These are phyloP conservation scores for Cryphonectria parasitica DNA, from an alignment of 2,329 filamentous ascomycete genomes.

Conservation along the genomic window DNA sequence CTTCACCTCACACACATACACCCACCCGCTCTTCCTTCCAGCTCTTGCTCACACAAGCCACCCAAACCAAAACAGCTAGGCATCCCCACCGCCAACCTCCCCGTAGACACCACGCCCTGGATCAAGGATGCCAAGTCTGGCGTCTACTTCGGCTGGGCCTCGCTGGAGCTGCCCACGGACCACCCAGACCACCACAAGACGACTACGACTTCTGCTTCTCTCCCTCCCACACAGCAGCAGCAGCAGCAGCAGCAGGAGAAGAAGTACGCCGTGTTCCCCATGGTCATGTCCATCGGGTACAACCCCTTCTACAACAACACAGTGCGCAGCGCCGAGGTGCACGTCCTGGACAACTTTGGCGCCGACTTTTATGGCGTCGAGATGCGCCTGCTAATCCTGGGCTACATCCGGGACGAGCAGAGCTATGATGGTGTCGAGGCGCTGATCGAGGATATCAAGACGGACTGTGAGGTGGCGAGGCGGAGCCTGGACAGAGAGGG, in stretches of 20 bases:
- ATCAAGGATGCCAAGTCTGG: slow-evolving; percentile 70
- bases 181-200: slow-evolving; percentile 47
- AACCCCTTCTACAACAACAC: slow-evolving; percentile 98
- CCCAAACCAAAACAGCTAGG: slow-evolving; percentile 66
- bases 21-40: slow-evolving; percentile 4
- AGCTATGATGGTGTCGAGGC: slow-evolving; percentile 86
- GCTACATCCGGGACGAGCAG: slow-evolving; percentile 86
- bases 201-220: too few species aligned
- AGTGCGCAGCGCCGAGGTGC: slow-evolving; percentile 84
- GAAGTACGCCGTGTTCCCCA: slow-evolving; percentile 65
- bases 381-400: slow-evolving; percentile 80
- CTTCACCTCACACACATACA: slow-evolving; percentile 3
- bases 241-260: slow-evolving; percentile 24
- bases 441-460: slow-evolving; percentile 83
- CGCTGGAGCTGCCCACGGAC: slow-evolving; percentile 61
- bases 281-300: slow-evolving; percentile 94
- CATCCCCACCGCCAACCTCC: slow-evolving; percentile 94
- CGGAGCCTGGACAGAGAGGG: slow-evolving; percentile 69
- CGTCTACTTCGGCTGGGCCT: slow-evolving; percentile 93
- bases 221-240: slow-evolving; percentile 9
- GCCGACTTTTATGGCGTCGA: slow-evolving; percentile 83
- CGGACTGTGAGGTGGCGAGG: slow-evolving; percentile 83
- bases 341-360: slow-evolving; percentile 78
- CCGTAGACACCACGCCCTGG: slow-evolving; percentile 68
- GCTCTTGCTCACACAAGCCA: slow-evolving; percentile 1